Conservation (phyloP, 2,329 filamentous ascomycete species). For the Alternaria incomplexa region DNA sequence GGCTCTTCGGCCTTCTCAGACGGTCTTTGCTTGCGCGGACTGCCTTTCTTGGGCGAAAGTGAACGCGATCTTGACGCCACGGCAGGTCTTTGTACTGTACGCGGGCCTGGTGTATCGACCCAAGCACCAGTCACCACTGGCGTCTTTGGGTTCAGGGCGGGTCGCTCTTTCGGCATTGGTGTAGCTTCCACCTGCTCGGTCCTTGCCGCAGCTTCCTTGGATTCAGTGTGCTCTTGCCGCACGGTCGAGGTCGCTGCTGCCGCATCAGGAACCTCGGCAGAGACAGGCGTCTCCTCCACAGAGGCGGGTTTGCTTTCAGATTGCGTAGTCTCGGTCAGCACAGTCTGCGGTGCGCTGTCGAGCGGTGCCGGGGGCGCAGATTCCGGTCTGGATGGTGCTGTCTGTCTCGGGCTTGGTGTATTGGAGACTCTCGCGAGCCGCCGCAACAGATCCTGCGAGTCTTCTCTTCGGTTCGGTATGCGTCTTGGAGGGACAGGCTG, state of each 20-base stretch:
- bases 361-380: constrained; percentile 24
- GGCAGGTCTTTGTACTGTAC: constrained; percentile 22
- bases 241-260: constrained; percentile 1
- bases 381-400: constrained; percentile 24
- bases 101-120: constrained; percentile 54
- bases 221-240: constrained; percentile 11
- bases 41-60: constrained; percentile 23
- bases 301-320: not conserved
- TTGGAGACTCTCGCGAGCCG: constrained; percentile 55
- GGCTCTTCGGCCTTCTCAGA: constrained; percentile 14
- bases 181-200: constrained; percentile 30
- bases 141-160: constrained; percentile 45
- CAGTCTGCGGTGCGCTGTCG: constrained; percentile 20
- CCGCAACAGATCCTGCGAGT: constrained; percentile 55
- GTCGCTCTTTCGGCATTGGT: constrained; percentile 32
- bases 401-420: constrained; percentile 53
- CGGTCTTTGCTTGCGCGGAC: constrained; percentile 18
- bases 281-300: constrained; percentile 1
- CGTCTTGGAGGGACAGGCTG: constrained; percentile 34
- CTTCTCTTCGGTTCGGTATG: constrained; percentile 43
- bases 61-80: constrained; percentile 18
- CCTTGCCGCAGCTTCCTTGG: constrained; percentile 1
- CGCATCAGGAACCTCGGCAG: not conserved
- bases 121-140: constrained; percentile 56
- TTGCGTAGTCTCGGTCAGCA: constrained; percentile 2